A percentile compares a stretch with the other conserved stretches of the same genome.
Evolutionary conservation across 2,329 filamentous ascomycete genomes (phyloP).

Genomic region (Xylariomycetidae sp.): DNA sequence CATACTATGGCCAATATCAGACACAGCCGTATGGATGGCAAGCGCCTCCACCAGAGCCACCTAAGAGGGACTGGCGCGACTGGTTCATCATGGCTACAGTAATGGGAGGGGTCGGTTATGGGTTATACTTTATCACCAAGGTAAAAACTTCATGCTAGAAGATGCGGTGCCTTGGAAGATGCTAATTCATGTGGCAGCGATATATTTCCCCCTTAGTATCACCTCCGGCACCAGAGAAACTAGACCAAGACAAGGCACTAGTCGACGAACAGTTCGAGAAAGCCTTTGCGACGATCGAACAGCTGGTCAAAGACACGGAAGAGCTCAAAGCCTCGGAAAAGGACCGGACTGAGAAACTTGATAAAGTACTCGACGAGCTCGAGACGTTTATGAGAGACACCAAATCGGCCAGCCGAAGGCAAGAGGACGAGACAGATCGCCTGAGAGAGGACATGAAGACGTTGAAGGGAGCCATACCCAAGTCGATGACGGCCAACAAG

Average conservation of each 20-base stretch:
- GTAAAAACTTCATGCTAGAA: constrained; percentile 46
- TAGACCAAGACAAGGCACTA: constrained; percentile 88
- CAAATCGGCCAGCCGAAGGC: constrained; percentile 72
- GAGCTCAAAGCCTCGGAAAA: constrained; percentile 83
- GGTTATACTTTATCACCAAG: constrained; percentile 82
- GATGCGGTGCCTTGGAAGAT: too few species aligned
- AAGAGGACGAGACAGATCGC: constrained; percentile 83
- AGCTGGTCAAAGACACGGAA: constrained; percentile 85
- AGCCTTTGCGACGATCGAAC: constrained; percentile 86
- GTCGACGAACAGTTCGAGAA: constrained; percentile 93
- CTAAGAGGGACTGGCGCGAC: constrained; percentile 90
- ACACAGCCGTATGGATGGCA: constrained; percentile 53
- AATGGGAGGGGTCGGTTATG: constrained; percentile 83
- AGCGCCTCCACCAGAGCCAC: constrained; percentile 52
- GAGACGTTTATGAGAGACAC: constrained; percentile 78
- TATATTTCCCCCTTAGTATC: constrained; percentile 89
- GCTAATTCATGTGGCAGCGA: too few species aligned
- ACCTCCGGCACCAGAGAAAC: constrained; percentile 86
- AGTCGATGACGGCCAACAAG: constrained; percentile 83
- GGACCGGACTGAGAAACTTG: constrained; percentile 75
- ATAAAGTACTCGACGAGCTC: constrained; percentile 75
- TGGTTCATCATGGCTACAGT: constrained; percentile 99
- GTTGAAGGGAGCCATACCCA: constrained; percentile 80
- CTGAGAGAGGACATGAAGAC: constrained; percentile 81
- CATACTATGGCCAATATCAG: constrained; percentile 43